Percentiles rank a stretch among this genome's conserved stretches.
phyloP scores from a whole-genome alignment of 2,329 filamentous ascomycete species.

The Pseudocercospora pini-densiflorae region DNA sequence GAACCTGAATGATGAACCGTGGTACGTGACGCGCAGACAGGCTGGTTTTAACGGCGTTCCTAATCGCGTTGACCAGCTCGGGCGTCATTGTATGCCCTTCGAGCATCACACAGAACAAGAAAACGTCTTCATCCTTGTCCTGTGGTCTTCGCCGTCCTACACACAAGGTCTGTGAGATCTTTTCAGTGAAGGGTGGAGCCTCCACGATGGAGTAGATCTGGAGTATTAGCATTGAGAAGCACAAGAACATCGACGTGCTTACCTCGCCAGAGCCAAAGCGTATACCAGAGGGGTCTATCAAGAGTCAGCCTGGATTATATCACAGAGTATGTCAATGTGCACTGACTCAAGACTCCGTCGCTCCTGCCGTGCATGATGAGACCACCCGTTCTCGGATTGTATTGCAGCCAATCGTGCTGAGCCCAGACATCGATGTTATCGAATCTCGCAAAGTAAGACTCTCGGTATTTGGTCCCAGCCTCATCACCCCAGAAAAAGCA shows the following conservation, averaged over 20 bases:
- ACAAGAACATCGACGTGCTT: neutral
- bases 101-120: slow-evolving; percentile 47
- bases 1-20: slow-evolving; percentile 44
- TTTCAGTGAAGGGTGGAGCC: slow-evolving; percentile 42
- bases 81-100: slow-evolving; percentile 34
- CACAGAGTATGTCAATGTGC: neutral
- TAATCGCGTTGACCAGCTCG: slow-evolving; percentile 31
- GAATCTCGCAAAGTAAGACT: slow-evolving; percentile 53
- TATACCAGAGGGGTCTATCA: slow-evolving; percentile 49
- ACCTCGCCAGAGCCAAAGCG: slow-evolving; percentile 52
- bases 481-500: slow-evolving; percentile 52
- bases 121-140: slow-evolving; percentile 45
- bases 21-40: slow-evolving; percentile 48
- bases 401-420: slow-evolving; percentile 53
- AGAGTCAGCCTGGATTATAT: neutral
- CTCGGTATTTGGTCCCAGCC: slow-evolving; percentile 47
- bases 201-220: slow-evolving; percentile 55
- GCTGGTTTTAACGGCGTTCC: slow-evolving; percentile 32
- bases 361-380: slow-evolving; percentile 51
- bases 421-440: slow-evolving; percentile 47
- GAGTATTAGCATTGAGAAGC: slow-evolving; percentile 2
- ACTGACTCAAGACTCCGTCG: slow-evolving; percentile 51
- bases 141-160: slow-evolving; percentile 43
- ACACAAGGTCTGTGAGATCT: slow-evolving; percentile 46
- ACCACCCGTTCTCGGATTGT: slow-evolving; percentile 48